phyloP scores from a whole-genome alignment of 768 basidiomycete genomes.

The Tricholoma sp. region DNA sequence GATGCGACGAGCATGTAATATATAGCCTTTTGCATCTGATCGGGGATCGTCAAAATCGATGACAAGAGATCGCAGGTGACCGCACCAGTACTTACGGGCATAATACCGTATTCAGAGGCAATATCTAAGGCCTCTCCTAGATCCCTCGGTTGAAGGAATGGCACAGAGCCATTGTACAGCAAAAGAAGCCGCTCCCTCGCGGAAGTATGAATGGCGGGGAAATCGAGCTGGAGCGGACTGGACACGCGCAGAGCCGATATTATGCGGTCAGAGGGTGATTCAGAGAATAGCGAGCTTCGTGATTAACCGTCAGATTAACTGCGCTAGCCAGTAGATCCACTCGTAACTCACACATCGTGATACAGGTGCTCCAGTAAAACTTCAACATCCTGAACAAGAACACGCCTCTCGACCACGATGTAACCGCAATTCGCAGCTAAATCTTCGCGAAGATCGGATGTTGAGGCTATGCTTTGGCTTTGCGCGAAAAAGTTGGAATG shows the following conservation, averaged over 20 bases:
- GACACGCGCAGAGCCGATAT: slow-evolving; percentile 53
- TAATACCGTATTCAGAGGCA: slow-evolving; percentile 41
- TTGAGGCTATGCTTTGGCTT: not conserved
- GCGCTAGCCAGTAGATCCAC: not conserved
- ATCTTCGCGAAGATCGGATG: not conserved
- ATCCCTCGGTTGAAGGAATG: slow-evolving; percentile 38
- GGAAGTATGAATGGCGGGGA: slow-evolving; percentile 45
- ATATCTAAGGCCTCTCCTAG: slow-evolving; percentile 50
- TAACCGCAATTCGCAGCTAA: slow-evolving; percentile 7
- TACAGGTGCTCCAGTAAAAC: slow-evolving; percentile 60
- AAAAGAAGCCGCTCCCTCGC: slow-evolving; percentile 37
- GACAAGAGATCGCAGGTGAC: not conserved
- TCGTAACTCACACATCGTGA: slow-evolving; percentile 54
- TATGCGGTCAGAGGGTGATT: slow-evolving; percentile 42
- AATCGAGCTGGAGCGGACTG: slow-evolving; percentile 49
- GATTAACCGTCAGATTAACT: slow-evolving; percentile 5
- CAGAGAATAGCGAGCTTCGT: slow-evolving; percentile 41
- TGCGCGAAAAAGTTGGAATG: slow-evolving; percentile 39
- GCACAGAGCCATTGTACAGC: slow-evolving; percentile 46
- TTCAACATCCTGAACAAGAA: slow-evolving; percentile 45
- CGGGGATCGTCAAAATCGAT: slow-evolving; percentile 3
- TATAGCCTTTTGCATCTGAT: slow-evolving; percentile 51
- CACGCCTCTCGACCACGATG: slow-evolving; percentile 30
- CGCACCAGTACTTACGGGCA: slow-evolving; percentile 36
- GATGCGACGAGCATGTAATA: slow-evolving; percentile 58